phyloP scores from a whole-genome alignment of 371 early-diverging fungal genomes.

The Sporodiniella umbellata region DNA sequence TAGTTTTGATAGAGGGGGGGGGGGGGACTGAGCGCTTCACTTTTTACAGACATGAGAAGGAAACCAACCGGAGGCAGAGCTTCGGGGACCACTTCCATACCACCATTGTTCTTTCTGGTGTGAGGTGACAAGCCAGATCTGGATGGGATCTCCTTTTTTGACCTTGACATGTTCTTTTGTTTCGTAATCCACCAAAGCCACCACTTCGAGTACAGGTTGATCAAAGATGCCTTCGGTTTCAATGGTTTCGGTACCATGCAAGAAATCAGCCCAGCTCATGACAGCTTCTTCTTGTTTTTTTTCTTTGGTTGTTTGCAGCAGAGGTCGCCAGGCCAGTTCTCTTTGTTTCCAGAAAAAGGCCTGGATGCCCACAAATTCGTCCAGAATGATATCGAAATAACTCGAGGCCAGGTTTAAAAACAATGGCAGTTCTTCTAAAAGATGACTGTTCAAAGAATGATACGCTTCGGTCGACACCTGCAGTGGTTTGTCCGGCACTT shows the following conservation, averaged over 20 bases:
- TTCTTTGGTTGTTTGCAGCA: constrained; percentile 1
- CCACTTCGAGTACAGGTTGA: constrained; percentile 14
- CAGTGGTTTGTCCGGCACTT: constrained; percentile 61
- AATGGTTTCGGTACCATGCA: neutral
- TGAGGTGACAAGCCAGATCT: constrained; percentile 12
- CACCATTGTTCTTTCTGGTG: neutral
- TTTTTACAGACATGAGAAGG: neutral
- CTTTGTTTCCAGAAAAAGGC: constrained; percentile 32
- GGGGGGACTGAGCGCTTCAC: neutral
- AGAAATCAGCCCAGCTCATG: constrained; percentile 1
- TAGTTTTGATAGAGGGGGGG: too few species aligned
- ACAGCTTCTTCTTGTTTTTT: neutral
- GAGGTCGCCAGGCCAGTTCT: constrained; percentile 37
- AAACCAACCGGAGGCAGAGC: neutral
- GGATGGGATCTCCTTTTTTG: constrained; percentile 14
- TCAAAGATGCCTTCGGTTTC: constrained; percentile 8
- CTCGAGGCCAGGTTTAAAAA: constrained; percentile 58
- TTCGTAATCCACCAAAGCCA: constrained; percentile 11
- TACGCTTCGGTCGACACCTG: constrained; percentile 73
- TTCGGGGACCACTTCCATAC: neutral
- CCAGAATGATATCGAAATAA: constrained; percentile 63
- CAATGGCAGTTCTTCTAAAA: constrained; percentile 74
- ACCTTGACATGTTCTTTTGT: constrained; percentile 13
- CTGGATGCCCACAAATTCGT: constrained; percentile 46
- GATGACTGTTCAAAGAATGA: constrained; percentile 70